Percentiles rank a stretch among this genome's conserved stretches.
These are phyloP conservation scores for Brassica incana DNA, from an alignment of 345 rosid species.

Conservation along the genomic window DNA sequence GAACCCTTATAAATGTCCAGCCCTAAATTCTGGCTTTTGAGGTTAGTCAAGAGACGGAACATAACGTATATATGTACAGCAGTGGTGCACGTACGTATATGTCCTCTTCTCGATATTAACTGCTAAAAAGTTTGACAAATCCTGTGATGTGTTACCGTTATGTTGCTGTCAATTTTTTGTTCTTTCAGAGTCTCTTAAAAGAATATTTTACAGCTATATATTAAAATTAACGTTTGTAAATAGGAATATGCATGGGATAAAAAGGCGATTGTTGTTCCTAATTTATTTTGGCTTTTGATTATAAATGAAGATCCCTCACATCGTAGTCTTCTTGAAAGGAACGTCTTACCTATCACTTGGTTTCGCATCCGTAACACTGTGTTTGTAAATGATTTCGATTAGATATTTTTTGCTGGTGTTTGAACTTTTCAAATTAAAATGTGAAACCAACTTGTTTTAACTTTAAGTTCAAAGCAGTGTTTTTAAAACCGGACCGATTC, in stretches of 20 bases:
- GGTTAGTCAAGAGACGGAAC: neutral
- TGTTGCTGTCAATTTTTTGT: conserved; percentile 4
- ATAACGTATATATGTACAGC: neutral
- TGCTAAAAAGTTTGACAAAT: conserved; percentile 30
- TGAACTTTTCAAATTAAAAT: neutral
- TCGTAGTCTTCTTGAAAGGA: conserved; percentile 19
- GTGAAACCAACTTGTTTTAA: neutral
- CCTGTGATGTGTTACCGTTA: neutral
- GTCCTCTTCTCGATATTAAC: conserved; percentile 25
- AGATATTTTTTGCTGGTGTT: neutral
- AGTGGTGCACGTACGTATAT: neutral
- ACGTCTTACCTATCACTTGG: conserved; percentile 18
- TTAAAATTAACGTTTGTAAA: neutral
- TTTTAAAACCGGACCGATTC: too few relatives aligned
- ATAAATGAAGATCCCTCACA: conserved; percentile 15
- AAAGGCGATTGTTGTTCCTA: neutral
- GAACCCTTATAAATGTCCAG: neutral
- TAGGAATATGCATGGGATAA: neutral
- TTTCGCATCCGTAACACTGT: conserved; percentile 18
- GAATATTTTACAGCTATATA: neutral
- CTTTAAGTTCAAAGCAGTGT: neutral
- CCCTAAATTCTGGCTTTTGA: neutral
- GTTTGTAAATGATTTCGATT: neutral
- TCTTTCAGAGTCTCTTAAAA: neutral
- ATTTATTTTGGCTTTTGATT: neutral